Evolutionary conservation across 352 stramenopile genomes (phyloP).

Genomic region (Pythium pyrilobum): DNA sequence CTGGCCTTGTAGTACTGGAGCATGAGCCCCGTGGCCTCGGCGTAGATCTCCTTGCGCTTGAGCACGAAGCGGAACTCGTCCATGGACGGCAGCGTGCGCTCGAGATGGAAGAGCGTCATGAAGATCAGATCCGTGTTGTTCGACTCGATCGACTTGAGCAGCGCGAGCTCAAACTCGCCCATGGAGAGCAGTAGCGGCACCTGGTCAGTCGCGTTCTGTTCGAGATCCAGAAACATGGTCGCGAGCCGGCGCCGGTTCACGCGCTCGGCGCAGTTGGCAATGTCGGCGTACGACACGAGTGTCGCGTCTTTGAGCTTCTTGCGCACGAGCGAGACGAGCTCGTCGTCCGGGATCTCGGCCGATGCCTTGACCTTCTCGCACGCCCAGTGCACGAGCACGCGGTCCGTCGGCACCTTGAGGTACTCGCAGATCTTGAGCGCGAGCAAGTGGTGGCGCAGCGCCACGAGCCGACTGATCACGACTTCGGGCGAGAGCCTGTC

Average conservation of each 20-base stretch:
- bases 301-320: constrained; percentile 82
- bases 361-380: constrained; percentile 84
- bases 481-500: constrained; percentile 81
- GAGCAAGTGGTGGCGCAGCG: constrained; percentile 83
- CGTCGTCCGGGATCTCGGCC: constrained; percentile 59
- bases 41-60: constrained; percentile 63
- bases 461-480: constrained; percentile 79
- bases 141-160: constrained; percentile 85
- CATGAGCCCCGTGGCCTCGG: constrained; percentile 71
- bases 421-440: constrained; percentile 91
- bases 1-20: constrained; percentile 71
- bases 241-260: constrained; percentile 79
- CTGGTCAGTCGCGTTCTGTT: constrained; percentile 84
- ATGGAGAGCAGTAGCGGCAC: constrained; percentile 88
- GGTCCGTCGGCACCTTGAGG: constrained; percentile 81
- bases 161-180: constrained; percentile 87
- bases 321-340: constrained; percentile 76
- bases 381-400: constrained; percentile 88
- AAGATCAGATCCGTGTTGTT: constrained; percentile 89
- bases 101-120: constrained; percentile 85
- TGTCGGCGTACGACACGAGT: constrained; percentile 77
- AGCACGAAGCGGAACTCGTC: constrained; percentile 79
- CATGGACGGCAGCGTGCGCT: constrained; percentile 72
- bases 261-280: constrained; percentile 75
- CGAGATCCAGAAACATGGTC: constrained; percentile 88